Evolutionary conservation across 2,329 filamentous ascomycete species (phyloP).

Genomic region (Cercospora sp.): DNA sequence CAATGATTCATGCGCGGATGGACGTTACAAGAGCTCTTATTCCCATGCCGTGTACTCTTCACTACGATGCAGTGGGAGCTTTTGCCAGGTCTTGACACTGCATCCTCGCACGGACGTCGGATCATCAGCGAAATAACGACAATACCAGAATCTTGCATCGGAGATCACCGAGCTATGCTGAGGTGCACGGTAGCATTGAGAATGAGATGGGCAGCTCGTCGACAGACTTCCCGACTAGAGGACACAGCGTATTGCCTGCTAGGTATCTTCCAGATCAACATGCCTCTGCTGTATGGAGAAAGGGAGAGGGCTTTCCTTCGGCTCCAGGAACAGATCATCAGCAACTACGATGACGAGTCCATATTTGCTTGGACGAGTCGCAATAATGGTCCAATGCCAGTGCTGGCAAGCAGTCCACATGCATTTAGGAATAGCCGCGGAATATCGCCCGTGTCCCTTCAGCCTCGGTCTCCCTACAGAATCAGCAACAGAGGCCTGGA

Average conservation of each 20-base stretch:
- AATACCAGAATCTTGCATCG: not conserved
- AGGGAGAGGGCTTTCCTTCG: not conserved
- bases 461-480: not conserved
- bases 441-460: not conserved
- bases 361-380: not conserved
- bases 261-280: no score
- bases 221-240: not conserved
- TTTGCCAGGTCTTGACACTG: no score
- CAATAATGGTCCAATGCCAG: not conserved
- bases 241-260: no score
- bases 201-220: not conserved
- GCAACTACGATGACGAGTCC: not conserved
- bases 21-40: not conserved
- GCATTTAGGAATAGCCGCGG: not conserved
- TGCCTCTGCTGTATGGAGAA: no score
- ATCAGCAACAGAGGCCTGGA: not conserved
- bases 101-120: no score
- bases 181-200: not conserved
- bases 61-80: not conserved
- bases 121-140: no score
- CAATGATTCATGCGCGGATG: not conserved
- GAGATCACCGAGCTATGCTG: not conserved
- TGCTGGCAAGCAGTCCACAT: not conserved
- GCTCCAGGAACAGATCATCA: not conserved
- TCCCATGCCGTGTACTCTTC: not conserved